These are phyloP conservation scores for Raffaelea ambrosiae DNA, from an alignment of 2,329 filamentous ascomycete species.

Conservation along the genomic window DNA sequence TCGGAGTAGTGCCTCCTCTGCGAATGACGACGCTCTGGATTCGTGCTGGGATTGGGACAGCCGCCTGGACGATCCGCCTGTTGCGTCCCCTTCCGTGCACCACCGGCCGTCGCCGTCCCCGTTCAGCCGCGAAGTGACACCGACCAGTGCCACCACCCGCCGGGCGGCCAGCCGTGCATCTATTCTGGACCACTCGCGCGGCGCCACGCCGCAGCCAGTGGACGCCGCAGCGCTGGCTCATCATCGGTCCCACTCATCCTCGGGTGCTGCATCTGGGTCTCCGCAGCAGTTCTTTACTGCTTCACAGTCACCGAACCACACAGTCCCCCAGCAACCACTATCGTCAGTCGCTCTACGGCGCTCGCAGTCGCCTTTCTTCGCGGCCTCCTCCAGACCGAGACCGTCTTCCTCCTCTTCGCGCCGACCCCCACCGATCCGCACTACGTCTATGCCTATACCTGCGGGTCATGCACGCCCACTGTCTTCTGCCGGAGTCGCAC, in stretches of 20 bases:
- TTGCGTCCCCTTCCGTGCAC: constrained; percentile 28
- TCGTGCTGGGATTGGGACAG: constrained; percentile 61
- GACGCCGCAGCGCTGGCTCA: too few relatives aligned
- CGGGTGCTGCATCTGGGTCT: constrained; percentile 16
- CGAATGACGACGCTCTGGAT: constrained; percentile 28
- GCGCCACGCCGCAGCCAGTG: constrained; percentile 24
- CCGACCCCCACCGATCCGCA: constrained; percentile 41
- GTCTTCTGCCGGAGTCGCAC: neutral
- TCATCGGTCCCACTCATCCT: constrained; percentile 3
- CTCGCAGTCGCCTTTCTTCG: constrained; percentile 12
- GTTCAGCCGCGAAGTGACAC: constrained; percentile 5
- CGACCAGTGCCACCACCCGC: neutral
- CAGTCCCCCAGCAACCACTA: constrained; percentile 1
- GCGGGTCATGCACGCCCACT: neutral
- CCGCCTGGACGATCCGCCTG: constrained; percentile 49
- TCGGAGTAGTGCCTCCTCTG: neutral
- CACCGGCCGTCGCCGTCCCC: neutral
- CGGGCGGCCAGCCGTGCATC: neutral
- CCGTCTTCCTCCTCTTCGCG: constrained; percentile 17
- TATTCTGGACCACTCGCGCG: constrained; percentile 17
- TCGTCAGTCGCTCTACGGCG: neutral
- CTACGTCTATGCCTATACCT: constrained; percentile 38
- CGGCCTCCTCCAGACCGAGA: neutral
- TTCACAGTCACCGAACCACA: constrained; percentile 25
- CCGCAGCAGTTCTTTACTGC: constrained; percentile 29